phyloP scores from a whole-genome alignment of 495 filamentous ascomycete species.

The Neurospora sp. region DNA sequence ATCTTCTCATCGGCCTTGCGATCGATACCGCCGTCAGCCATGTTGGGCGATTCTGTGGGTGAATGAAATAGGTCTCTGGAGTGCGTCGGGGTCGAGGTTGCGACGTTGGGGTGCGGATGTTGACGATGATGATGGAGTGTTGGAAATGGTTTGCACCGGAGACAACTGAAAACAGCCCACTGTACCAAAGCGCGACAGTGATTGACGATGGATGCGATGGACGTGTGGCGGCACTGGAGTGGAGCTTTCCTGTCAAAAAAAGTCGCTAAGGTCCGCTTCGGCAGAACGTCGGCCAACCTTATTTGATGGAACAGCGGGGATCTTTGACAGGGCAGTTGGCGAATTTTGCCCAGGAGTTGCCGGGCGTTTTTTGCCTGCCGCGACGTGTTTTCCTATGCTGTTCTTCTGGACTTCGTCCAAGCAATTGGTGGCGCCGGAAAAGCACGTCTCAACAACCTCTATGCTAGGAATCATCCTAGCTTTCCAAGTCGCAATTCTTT shows the following conservation, averaged over 20 bases:
- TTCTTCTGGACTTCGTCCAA: background rate
- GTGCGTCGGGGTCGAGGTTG: background rate
- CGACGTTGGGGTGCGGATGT: constrained; percentile 2
- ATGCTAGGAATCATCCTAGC: background rate
- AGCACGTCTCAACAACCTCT: background rate
- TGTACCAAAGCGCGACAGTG: background rate
- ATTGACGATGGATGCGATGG: constrained; percentile 2
- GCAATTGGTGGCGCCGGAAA: background rate
- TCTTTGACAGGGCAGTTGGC: background rate
- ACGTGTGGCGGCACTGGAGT: background rate
- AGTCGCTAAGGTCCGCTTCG: background rate
- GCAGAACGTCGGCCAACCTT: background rate
- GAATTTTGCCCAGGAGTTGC: background rate
- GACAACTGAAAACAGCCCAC: background rate
- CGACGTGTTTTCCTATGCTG: background rate
- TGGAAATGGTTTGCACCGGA: background rate
- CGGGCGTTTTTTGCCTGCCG: background rate
- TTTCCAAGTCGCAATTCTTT: background rate
- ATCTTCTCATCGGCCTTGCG: constrained; percentile 90
- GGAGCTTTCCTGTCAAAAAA: background rate
- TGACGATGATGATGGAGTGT: background rate
- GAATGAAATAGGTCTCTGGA: constrained; percentile 18
- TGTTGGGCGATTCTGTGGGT: constrained; percentile 20
- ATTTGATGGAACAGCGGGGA: background rate
- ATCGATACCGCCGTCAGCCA: constrained; percentile 84